Base-by-base conservation (phyloP, 768 basidiomycete species). In the Collybiopsis confluens region DNA sequence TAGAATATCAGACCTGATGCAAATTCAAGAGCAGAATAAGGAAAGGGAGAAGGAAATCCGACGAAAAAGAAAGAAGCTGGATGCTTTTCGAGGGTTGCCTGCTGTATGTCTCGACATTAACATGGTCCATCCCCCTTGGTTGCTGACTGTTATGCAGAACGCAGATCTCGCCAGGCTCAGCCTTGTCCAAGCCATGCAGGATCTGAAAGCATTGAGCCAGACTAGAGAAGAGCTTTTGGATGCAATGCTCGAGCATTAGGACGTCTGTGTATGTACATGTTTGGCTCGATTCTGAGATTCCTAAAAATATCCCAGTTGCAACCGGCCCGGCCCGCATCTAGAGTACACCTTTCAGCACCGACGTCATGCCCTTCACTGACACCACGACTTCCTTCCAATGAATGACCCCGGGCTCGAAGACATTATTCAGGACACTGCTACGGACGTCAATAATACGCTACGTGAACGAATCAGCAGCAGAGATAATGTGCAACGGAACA, bases 11-110 rank as follows among this genome's bases (percentile, higher is more conserved):
- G 68, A 75, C 50, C 64, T 79, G 2, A 56, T 68, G 15, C 62
- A 67, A 5, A 69, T 73, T 35, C 72, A 76, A 51, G 70, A 72
- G 43, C 65, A 59, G 33, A 74, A 76, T 50, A 64, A 64, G 23
- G 55, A 59, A 16, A 65, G 63, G 38, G 72, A 73, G 50, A 64
- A 71, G n/a, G 64, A 67, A 11, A 60, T 81, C 20, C 75, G 70
- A 56, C 62, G 66, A 24, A 80, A 80, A 56, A 64, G 72, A 26
- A 70, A 71, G 2, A 77, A 72, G 58, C 58, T 80, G 24, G 68
- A 70, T 52, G 71, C 75, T 4, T 81, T 78, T 59, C 73, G 73
- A 57, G 78, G 77, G 0, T 63, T 82, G 10, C 78, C 80, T 16
- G 77, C 79, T 1, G 79, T 79, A 61, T 24, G 67, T 57, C n/a